phyloP scores from a whole-genome alignment of 2,329 filamentous ascomycete genomes.

The Alternaria longipes region DNA sequence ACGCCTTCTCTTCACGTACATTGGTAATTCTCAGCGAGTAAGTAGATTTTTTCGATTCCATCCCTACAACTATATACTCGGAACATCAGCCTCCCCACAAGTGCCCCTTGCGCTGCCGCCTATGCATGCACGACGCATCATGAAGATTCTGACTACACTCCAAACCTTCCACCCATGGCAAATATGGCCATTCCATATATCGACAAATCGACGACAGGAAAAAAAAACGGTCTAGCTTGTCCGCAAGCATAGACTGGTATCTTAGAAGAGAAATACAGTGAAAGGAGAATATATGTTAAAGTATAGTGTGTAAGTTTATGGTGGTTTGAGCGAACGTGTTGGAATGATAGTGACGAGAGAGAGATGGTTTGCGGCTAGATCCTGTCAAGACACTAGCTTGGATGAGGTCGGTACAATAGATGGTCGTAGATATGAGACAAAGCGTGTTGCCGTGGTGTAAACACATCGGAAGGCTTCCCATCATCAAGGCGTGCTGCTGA shows the following conservation, averaged over 20 bases:
- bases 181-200: conserved; percentile 24
- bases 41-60: conserved; percentile 39
- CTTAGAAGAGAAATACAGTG: conserved; percentile 52
- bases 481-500: conserved; percentile 6
- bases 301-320: conserved; percentile 41
- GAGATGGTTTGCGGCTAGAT: conserved; percentile 25
- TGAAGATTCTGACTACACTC: conserved; percentile 32
- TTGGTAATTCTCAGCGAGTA: background rate
- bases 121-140: conserved; percentile 32
- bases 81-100: conserved; percentile 42
- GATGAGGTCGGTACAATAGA: conserved; percentile 20
- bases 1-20: background rate
- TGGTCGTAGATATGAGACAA: conserved; percentile 11
- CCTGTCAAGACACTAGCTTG: conserved; percentile 28
- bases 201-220: conserved; percentile 28
- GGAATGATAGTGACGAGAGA: conserved; percentile 42
- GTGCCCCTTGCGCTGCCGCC: conserved; percentile 20
- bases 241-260: conserved; percentile 51
- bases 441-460: conserved; percentile 20
- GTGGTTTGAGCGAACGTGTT: conserved; percentile 46
- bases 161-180: conserved; percentile 28
- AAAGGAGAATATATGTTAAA: conserved; percentile 39
- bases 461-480: conserved; percentile 29
- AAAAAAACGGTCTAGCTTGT: conserved; percentile 48
- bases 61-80: conserved; percentile 43